Evolutionary conservation across 768 basidiomycete species (phyloP).

Genomic region (Mycena floridula): DNA sequence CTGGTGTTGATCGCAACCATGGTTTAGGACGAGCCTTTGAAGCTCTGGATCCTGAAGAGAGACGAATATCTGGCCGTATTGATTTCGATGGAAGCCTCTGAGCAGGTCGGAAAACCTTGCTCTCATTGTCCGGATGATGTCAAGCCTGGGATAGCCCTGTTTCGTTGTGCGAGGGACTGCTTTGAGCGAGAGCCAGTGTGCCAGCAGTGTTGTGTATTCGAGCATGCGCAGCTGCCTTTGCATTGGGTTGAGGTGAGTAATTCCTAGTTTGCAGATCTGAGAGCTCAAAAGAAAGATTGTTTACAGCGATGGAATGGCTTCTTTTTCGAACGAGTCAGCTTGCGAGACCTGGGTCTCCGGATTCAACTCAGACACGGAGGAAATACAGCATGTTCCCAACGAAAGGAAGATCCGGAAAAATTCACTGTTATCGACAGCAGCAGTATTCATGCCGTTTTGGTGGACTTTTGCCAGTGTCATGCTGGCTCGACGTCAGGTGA

Average conservation of each 20-base stretch:
- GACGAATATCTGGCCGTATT: neutral
- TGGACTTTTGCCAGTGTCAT: slow-evolving; percentile 18
- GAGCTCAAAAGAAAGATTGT: neutral
- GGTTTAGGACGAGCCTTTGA: neutral
- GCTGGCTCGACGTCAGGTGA: neutral
- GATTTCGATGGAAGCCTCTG: neutral
- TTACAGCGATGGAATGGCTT: slow-evolving; percentile 11
- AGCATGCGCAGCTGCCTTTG: slow-evolving; percentile 8
- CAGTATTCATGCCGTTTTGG: slow-evolving; percentile 16
- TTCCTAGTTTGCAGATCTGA: neutral
- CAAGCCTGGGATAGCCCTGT: neutral
- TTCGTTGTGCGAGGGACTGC: slow-evolving; percentile 1
- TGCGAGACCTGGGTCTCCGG: slow-evolving; percentile 12
- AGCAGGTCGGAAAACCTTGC: neutral
- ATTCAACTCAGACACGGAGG: slow-evolving; percentile 21
- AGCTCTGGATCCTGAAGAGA: neutral
- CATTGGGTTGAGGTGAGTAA: slow-evolving; percentile 13
- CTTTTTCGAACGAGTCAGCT: slow-evolving; percentile 5
- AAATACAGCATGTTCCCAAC: slow-evolving; percentile 6
- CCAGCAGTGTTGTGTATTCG: slow-evolving; percentile 1
- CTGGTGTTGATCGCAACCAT: neutral
- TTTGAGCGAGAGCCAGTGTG: neutral
- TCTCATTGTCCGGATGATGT: neutral
- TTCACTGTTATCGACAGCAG: slow-evolving; percentile 17
- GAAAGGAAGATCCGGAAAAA: neutral